Base-by-base conservation (phyloP, 140 eudicot species). In the Cichorium intybus region DNA sequence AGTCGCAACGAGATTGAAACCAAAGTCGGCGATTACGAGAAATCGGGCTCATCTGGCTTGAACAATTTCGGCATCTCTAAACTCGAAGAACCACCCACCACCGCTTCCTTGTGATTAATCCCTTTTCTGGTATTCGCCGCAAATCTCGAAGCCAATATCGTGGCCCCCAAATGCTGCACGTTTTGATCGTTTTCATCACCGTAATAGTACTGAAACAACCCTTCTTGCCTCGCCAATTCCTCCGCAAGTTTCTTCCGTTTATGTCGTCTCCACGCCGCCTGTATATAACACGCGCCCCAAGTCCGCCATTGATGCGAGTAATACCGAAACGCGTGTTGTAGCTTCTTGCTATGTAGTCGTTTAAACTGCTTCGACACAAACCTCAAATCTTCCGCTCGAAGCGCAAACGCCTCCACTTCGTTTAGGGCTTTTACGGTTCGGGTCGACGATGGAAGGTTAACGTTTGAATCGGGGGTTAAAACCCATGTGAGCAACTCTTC, bases 251-350 rank as follows among this genome's bases (percentile, higher is more conserved):
- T 82, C 75, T 81, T 83, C 80, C 81, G 77, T 47, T 60, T 79
- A 47, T 73, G 73, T 37, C 89, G 62, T 56, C 97, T 84, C 97
- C 97, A 89, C 0, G 97, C 97, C 23, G 87, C 88, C 62, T 89
- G 89, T 69, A 89, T 66, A 50, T 74, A 81, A 54, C 97, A 86
- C 68, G 97, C 79, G 39, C 95, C 95, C 97, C 97, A 89, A 0
- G 95, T 81, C 73, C 97, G 77, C 97, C 97, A 89, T 23, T 89
- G 97, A 79, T 81, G 89, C n/a, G 97, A 90, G 68, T 89, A 90
- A 71, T 87, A 87, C 75, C 80, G 68, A 51, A 90, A 90, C 5
- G 89, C 88, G 54, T 90, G 95, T 60, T 87, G 97, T 34, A 90
- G 75, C 57, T 79, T 87, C 82, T 87, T 90, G 83, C 97, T 90